These are phyloP conservation scores for Kwoniella europaea DNA, from an alignment of 768 basidiomycete genomes.

Conservation along the genomic window DNA sequence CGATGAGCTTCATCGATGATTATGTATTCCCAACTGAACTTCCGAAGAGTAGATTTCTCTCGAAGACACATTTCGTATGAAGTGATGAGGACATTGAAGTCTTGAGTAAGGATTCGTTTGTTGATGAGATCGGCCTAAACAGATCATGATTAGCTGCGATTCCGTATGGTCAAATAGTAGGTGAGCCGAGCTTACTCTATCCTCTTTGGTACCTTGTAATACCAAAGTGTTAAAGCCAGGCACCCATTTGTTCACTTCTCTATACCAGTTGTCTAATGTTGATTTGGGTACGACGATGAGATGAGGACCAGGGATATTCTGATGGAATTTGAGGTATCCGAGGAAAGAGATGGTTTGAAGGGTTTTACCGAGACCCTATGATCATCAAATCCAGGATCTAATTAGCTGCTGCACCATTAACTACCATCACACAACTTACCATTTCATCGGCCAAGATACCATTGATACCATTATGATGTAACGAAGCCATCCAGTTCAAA, in stretches of 20 bases:
- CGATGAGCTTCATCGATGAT: conserved; percentile 98
- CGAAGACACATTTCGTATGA: conserved; percentile 97
- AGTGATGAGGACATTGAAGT: conserved; percentile 93
- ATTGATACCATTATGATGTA: conserved; percentile 95
- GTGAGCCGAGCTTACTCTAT: conserved; percentile 64
- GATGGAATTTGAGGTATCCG: conserved; percentile 87
- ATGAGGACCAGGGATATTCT: conserved; percentile 77
- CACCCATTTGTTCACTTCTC: conserved; percentile 91
- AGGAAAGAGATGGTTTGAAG: conserved; percentile 97
- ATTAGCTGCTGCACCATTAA: no score
- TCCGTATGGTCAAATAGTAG: not conserved
- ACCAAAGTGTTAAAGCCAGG: conserved; percentile 82
- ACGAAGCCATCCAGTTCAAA: conserved; percentile 93
- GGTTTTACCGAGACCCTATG: conserved; percentile 93
- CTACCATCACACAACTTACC: conserved; percentile 61
- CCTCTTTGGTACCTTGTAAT: conserved; percentile 86
- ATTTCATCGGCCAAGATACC: conserved; percentile 98
- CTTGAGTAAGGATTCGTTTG: conserved; percentile 75
- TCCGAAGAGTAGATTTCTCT: conserved; percentile 88
- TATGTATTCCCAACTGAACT: conserved; percentile 97
- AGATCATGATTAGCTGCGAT: not conserved
- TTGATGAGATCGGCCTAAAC: conserved; percentile 71
- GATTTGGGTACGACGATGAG: conserved; percentile 98
- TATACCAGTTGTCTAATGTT: conserved; percentile 93
- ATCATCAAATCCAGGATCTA: no score